phyloP scores from a whole-genome alignment of 2,329 filamentous ascomycete species.

The Zasmidium cellare region DNA sequence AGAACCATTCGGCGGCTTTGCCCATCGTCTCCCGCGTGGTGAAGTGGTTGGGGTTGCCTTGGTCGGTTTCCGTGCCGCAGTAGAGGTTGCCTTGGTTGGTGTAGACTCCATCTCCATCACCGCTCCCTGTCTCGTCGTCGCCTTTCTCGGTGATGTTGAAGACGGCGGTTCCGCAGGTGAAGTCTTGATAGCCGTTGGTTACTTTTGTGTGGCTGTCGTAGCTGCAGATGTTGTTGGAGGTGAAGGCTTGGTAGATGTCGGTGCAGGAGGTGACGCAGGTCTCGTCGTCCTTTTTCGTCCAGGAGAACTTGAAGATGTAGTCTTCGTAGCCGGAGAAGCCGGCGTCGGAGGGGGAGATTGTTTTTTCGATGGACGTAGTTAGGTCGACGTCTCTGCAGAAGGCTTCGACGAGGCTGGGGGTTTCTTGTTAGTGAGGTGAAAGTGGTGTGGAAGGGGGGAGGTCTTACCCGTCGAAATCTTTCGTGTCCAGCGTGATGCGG shows the following conservation, averaged over 20 bases:
- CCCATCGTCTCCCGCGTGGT: neutral
- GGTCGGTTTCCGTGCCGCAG: neutral
- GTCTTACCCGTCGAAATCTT: neutral
- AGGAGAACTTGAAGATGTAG: neutral
- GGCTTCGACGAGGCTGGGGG: neutral
- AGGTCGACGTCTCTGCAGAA: neutral
- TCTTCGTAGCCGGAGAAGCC: neutral
- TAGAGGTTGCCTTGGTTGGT: neutral
- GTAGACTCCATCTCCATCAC: neutral
- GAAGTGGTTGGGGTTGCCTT: conserved; percentile 1
- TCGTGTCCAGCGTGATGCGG: neutral
- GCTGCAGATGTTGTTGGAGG: neutral
- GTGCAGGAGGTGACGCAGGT: neutral
- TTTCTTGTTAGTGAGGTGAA: neutral
- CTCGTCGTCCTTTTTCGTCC: neutral
- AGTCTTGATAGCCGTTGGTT: neutral
- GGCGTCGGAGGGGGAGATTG: neutral
- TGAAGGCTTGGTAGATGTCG: neutral
- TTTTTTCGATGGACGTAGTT: neutral
- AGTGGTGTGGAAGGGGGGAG: too few species aligned
- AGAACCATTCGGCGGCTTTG: conserved; percentile 1
- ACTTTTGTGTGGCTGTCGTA: neutral
- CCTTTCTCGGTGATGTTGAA: neutral
- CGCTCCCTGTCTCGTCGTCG: too few species aligned
- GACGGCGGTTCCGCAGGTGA: neutral